phyloP scores from a whole-genome alignment of 805 yeast species.

The Starmera amethionina region DNA sequence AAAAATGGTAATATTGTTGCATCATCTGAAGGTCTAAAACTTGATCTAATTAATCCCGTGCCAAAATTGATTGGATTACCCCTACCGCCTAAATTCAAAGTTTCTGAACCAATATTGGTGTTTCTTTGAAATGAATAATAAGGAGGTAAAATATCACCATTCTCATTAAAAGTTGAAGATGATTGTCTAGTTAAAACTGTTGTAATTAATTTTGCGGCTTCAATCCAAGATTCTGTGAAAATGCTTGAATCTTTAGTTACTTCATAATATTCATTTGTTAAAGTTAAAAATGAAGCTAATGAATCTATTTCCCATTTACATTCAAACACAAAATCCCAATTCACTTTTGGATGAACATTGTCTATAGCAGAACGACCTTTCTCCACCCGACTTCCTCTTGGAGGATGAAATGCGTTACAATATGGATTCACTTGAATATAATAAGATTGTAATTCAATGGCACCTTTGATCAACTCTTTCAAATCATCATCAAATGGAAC shows the following conservation, averaged over 20 bases:
- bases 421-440: conserved; percentile 59
- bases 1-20: conserved; percentile 73
- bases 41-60: conserved; percentile 69
- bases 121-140: conserved; percentile 63
- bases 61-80: conserved; percentile 75
- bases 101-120: conserved; percentile 72
- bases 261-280: conserved; percentile 61
- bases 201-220: conserved; percentile 44
- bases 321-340: conserved; percentile 69
- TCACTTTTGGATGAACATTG: conserved; percentile 56
- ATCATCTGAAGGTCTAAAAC: conserved; percentile 85
- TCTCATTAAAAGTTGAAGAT: conserved; percentile 44
- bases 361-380: conserved; percentile 48
- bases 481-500: conserved; percentile 40
- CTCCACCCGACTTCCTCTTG: conserved; percentile 33
- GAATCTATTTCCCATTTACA: conserved; percentile 89
- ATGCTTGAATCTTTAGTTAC: conserved; percentile 39
- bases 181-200: conserved; percentile 50
- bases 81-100: conserved; percentile 65
- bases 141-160: conserved; percentile 30
- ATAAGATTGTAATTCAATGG: conserved; percentile 69
- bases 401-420: conserved; percentile 91
- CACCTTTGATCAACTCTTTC: conserved; percentile 54
- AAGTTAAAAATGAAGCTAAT: conserved; percentile 68
- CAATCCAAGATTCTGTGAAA: conserved; percentile 41